Base-by-base conservation (phyloP, 1,139 yeast genomes). In the Geotrichum siamense region DNA sequence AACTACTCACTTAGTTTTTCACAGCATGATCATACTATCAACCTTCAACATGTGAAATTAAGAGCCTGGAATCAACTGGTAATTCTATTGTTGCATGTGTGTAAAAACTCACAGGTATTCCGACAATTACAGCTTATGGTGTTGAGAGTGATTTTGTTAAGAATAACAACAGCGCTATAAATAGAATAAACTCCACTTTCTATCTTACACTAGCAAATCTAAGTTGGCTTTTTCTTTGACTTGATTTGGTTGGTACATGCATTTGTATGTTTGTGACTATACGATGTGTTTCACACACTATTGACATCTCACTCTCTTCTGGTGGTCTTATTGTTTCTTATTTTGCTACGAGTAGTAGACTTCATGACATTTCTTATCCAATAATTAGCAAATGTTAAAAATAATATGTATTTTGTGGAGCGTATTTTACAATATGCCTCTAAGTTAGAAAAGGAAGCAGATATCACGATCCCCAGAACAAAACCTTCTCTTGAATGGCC, bases 321-420 rank as follows among this genome's bases (percentile, higher is more conserved):
- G 78, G 79, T 2, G 94, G 94, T 59, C 70, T 84, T 51, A 70
- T 83, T 43, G 60, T 84, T 41, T 73, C 86, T 0, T 78, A 59
- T 25, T n/a, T 39, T 57, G 30, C 34, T 44, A 20, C 56, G 52
- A 47, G 51, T 58, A 15, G 52, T 53, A 31, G 52, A 51, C 19
- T 53, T 58, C 59, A 49, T 59, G 55, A 52, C 61, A 1, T 44
- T 58, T 63, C 65, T 62, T 54, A 69, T 61, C 38, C 52, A 79
- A 58, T 64, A 71, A 60, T 20, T 64, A 60, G 82, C 94, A 0
- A 79, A 79, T 56, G 75, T 82, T 26, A 94, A 85, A 59, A 84
- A 82, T 62, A 82, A 81, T 57, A 75, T 85, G 86, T 83, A 82
- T 56, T 78, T 93, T 9, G 91, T 80, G 13, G 95, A 86, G 64